A percentile compares a stretch with the other conserved stretches of the same genome.
Evolutionary conservation across 2,329 filamentous ascomycete genomes (phyloP).

Genomic region (Aplosporella prunicola): DNA sequence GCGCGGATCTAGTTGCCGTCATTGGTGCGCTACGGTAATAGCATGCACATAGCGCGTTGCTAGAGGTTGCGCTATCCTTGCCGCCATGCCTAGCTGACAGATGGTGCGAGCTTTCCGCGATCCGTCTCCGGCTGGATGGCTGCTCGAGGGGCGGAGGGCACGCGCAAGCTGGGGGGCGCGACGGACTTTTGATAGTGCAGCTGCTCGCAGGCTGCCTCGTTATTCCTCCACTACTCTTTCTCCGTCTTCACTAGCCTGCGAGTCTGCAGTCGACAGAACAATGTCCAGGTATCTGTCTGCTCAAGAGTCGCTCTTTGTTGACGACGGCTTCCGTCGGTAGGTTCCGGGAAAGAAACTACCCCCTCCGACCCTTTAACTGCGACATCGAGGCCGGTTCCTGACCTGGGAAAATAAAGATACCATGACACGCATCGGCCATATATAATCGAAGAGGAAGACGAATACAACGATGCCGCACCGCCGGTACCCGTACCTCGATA

Average conservation of each 20-base stretch:
- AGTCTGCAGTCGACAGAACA: not conserved
- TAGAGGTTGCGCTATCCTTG: no score
- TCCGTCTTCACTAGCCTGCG: not conserved
- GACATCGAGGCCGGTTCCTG: no score
- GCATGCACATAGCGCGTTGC: no score
- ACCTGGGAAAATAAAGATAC: no score
- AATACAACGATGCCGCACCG: conserved; percentile 5
- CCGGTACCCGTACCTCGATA: conserved; percentile 6
- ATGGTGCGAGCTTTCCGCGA: not conserved
- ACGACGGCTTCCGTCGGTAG: no score
- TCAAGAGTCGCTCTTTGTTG: not conserved
- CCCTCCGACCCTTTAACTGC: no score
- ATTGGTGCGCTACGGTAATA: no score
- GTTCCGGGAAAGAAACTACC: no score
- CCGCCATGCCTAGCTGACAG: no score
- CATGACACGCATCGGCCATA: conserved; percentile 1
- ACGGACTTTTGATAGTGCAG: not conserved
- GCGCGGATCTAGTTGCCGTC: no score
- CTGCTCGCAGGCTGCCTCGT: not conserved
- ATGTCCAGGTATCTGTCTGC: conserved; percentile 1
- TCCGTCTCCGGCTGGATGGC: conserved; percentile 1
- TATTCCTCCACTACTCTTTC: not conserved
- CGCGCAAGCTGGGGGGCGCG: not conserved
- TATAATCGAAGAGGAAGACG: conserved; percentile 7
- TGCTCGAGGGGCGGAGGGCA: not conserved